Percentiles rank a stretch among this genome's conserved stretches.
phyloP scores from a whole-genome alignment of 2,329 filamentous ascomycete genomes.

The Scytalidium sp. region DNA sequence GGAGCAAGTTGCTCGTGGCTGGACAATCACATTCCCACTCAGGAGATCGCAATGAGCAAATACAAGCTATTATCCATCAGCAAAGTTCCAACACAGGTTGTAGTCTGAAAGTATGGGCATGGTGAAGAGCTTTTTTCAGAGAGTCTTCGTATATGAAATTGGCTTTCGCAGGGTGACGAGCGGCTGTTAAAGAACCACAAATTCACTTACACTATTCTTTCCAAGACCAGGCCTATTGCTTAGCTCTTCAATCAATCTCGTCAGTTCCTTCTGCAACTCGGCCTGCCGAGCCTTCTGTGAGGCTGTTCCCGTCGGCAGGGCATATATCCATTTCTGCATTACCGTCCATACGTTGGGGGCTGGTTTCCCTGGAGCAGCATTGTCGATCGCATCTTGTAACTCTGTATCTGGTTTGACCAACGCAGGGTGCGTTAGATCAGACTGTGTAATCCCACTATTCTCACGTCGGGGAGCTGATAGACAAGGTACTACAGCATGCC shows the following conservation, averaged over 20 bases:
- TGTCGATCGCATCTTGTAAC: slow-evolving; percentile 42
- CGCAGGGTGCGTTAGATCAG: slow-evolving; percentile 21
- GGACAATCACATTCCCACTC: slow-evolving; percentile 93
- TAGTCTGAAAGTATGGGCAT: neutral
- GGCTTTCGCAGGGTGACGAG: too few species aligned
- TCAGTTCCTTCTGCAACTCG: slow-evolving; percentile 71
- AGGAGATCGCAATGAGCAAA: slow-evolving; percentile 95
- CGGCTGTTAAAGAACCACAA: neutral
- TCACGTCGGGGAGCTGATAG: slow-evolving; percentile 37
- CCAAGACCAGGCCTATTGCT: slow-evolving; percentile 77
- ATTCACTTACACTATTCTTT: slow-evolving; percentile 62
- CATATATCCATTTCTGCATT: slow-evolving; percentile 92
- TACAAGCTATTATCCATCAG: slow-evolving; percentile 58
- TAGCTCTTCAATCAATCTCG: slow-evolving; percentile 65
- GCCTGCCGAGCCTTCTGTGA: slow-evolving; percentile 65
- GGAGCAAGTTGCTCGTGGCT: slow-evolving; percentile 42
- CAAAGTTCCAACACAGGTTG: neutral
- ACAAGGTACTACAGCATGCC: slow-evolving; percentile 76
- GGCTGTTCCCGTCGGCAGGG: slow-evolving; percentile 71
- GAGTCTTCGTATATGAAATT: too few species aligned
- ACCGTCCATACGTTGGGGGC: slow-evolving; percentile 92
- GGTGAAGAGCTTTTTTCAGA: neutral
- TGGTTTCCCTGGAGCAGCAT: slow-evolving; percentile 62
- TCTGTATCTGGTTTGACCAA: slow-evolving; percentile 30
- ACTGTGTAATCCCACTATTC: slow-evolving; percentile 33